These are phyloP conservation scores for Ceratocystis smalleyi DNA, from an alignment of 2,329 filamentous ascomycete genomes.

Conservation along the genomic window DNA sequence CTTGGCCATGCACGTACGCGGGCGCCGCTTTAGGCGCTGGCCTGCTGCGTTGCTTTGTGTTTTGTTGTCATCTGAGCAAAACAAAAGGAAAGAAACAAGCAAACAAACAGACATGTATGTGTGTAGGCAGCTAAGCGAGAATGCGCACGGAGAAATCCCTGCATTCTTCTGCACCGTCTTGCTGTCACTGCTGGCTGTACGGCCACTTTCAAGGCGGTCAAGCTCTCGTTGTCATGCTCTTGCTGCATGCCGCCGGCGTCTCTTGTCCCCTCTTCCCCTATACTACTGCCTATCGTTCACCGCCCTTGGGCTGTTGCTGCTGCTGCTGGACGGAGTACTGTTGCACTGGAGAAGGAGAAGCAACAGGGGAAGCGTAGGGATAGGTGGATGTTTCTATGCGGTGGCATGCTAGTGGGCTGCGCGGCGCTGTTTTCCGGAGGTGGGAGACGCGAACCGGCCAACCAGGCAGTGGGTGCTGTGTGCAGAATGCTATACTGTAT, in stretches of 20 bases:
- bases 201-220: background rate
- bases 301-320: background rate
- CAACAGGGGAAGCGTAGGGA: background rate
- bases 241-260: background rate
- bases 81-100: too few relatives aligned
- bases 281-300: too few relatives aligned
- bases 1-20: background rate
- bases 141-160: background rate
- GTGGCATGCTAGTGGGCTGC: too few relatives aligned
- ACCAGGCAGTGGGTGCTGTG: background rate
- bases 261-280: too few relatives aligned
- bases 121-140: background rate
- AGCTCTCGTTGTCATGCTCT: background rate
- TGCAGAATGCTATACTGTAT: background rate
- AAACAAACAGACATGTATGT: background rate
- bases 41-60: background rate
- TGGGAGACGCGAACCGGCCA: background rate
- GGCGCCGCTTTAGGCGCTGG: background rate
- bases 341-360: background rate
- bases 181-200: background rate
- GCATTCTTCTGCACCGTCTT: background rate
- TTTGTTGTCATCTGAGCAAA: too few relatives aligned
- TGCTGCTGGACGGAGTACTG: background rate
- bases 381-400: background rate
- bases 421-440: background rate